Evolutionary conservation across 345 rosid species (phyloP), one percentile per base, ranked within the genome.

Genomic region (Adansonia digitata): DNA sequence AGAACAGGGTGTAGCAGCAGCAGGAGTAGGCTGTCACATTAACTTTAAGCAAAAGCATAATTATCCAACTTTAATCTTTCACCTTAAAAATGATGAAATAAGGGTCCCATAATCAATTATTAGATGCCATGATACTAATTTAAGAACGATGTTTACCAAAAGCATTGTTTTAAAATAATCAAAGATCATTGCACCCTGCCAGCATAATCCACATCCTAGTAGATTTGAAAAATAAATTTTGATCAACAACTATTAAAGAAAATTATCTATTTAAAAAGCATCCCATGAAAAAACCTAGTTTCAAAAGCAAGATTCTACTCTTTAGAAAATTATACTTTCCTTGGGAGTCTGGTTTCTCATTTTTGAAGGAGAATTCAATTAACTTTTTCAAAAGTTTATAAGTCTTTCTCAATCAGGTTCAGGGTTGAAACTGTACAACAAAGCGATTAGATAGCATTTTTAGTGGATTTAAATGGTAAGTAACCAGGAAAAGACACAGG

Each of bases 41-140:
- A 35, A 59, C 64, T 59, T 29, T 29, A 43, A 67, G 12, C 37
- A 67, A 61, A 42, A 46, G 40, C 68, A 46, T 45, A 27, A 24
- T 29, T 43, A 68, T 46, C 56, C 56, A 68, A 48, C 37, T 68
- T 43, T 45, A 45, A 42, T 65, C 17, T 22, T 43, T 9, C 31
- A 66, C 14, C 20, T 42, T 42, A 40, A 43, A 45, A 5, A 68
- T 66, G 27, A 53, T 37, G 22, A 52, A 52, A 52, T 15, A 35
- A 71, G 59, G 63, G 20, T 4, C 13, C 45, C 62, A 51, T 70
- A 35, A 49, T 6, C 34, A 39, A 52, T 57, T n/a, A 49, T 37
- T 53, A 71, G 59, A 71, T 71, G 46, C n/a, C 63, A 57, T 49
- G n/a, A 39, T n/a, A 69, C 22, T n/a, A 52, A 1, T 55, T 46